Evolutionary conservation across 2,329 filamentous ascomycete genomes (phyloP).

Genomic region (Ophiostoma australiae): DNA sequence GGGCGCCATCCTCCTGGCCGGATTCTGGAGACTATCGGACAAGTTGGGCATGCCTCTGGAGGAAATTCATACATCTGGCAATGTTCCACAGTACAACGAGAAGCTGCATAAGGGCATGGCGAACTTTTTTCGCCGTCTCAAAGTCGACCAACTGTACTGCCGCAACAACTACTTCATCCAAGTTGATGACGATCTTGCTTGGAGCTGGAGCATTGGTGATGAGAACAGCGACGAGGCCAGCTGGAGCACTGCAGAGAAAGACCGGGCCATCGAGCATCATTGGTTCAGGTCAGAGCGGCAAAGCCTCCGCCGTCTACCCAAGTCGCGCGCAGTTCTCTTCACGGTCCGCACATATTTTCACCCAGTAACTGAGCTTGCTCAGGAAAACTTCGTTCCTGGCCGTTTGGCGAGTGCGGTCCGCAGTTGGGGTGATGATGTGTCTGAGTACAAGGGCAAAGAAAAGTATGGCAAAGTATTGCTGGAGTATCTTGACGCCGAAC

Average conservation of each 20-base stretch:
- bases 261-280: slow-evolving; percentile 14
- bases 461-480: slow-evolving; percentile 5
- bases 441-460: slow-evolving; percentile 15
- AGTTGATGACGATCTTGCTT: slow-evolving; percentile 10
- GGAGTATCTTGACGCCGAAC: slow-evolving; percentile 6
- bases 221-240: slow-evolving; percentile 12
- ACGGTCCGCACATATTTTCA: slow-evolving; percentile 9
- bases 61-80: slow-evolving; percentile 11
- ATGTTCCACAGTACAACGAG: slow-evolving; percentile 14
- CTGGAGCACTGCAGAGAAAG: slow-evolving; percentile 16
- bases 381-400: slow-evolving; percentile 10
- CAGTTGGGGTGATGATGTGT: slow-evolving; percentile 14
- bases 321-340: slow-evolving; percentile 1
- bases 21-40: slow-evolving; percentile 13
- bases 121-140: slow-evolving; percentile 11
- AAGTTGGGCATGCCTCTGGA: slow-evolving; percentile 14
- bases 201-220: slow-evolving; percentile 15
- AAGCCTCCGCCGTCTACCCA: background rate
- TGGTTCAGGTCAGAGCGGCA: slow-evolving; percentile 9
- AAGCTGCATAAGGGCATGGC: slow-evolving; percentile 14
- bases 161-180: slow-evolving; percentile 16
- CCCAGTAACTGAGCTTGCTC: background rate
- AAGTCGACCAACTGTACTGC: background rate
- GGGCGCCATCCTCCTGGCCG: slow-evolving; percentile 5
- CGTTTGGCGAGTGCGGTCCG: slow-evolving; percentile 8